Evolutionary conservation across 1,139 yeast species (phyloP), one percentile per base, ranked within the genome.

Genomic region (Pichia sp.): DNA sequence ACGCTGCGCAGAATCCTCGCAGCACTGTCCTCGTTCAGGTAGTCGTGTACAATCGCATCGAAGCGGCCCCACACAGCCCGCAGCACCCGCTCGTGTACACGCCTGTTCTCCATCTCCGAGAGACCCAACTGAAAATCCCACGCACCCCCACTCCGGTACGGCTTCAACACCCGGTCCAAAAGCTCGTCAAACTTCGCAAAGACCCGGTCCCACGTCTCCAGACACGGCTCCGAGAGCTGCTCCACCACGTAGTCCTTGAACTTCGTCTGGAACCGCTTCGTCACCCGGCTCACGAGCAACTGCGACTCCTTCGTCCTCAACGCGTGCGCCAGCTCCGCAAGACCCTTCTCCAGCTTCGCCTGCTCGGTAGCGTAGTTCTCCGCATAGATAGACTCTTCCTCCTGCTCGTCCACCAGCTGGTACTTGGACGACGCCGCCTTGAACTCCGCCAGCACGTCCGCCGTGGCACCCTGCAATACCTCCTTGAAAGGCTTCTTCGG

Each of bases 51-150:
- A 19, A 80, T 71, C 3, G 74, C 75, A 56, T 83, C 78, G 57
- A 90, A 79, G 30, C 74, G 70, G 37, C 71, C 65, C 97, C 98
- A 91, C 1, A 88, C 77, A 46, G 73, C 70, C 58, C 73, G 73
- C 47, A 76, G 71, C 50, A 89, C 72, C 44, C 72, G 73, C 22
- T 66, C 63, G 9, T 71, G 68, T 1, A 81, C 74, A 3, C 62
- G 60, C 2, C 58, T 58, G 60, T 82, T 84, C 28, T 70, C 73
- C 2, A 68, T 73, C 0, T 60, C 64, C 2, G 74, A 52, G 1
- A 83, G 76, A 2, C 89, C 96, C 34, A 86, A 70, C 23, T 78
- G 80, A 62, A 89, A 87, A 62, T 88, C 90, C 58, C 70, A 75
- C 0, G 3, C 40, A 0, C 39, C 50, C 44, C 54, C 66, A 1